These are phyloP conservation scores for Candida pini DNA, from an alignment of 805 yeast genomes.

Conservation along the genomic window DNA sequence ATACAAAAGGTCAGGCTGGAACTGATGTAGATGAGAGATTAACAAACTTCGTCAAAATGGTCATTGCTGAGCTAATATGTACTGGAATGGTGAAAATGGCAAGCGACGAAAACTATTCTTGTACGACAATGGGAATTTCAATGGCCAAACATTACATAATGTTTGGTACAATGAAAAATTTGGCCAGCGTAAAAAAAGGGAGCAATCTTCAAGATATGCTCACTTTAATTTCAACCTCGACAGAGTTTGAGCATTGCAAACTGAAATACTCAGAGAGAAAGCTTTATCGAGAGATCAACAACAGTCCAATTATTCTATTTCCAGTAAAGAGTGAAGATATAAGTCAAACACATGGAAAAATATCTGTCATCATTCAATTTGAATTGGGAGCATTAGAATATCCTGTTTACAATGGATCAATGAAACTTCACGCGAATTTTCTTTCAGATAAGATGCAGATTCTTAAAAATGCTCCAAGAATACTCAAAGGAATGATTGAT, in stretches of 20 bases:
- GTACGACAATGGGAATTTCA: constrained; percentile 40
- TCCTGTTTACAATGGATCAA: constrained; percentile 38
- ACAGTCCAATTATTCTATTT: constrained; percentile 32
- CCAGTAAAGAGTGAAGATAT: constrained; percentile 30
- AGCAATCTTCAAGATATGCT: constrained; percentile 18
- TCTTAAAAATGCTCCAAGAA: constrained; percentile 37
- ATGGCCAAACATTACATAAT: constrained; percentile 45
- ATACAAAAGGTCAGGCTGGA: constrained; percentile 9
- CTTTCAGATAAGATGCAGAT: constrained; percentile 39
- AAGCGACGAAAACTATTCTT: constrained; percentile 13
- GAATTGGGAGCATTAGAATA: constrained; percentile 46
- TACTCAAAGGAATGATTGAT: constrained; percentile 40
- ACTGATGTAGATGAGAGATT: constrained; percentile 28
- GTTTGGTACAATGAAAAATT: constrained; percentile 36
- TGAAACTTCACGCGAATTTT: constrained; percentile 33
- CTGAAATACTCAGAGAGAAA: constrained; percentile 40
- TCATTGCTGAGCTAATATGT: constrained; percentile 28
- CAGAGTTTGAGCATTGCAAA: constrained; percentile 37
- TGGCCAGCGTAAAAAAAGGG: constrained; percentile 19
- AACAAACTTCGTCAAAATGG: constrained; percentile 27
- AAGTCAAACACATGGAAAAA: constrained; percentile 31
- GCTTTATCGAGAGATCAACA: constrained; percentile 38
- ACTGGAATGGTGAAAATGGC: constrained; percentile 25
- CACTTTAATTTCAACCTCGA: constrained; percentile 28
- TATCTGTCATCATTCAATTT: constrained; percentile 39